phyloP scores from a whole-genome alignment of 768 basidiomycete species.

The Neoboletus magnificus region DNA sequence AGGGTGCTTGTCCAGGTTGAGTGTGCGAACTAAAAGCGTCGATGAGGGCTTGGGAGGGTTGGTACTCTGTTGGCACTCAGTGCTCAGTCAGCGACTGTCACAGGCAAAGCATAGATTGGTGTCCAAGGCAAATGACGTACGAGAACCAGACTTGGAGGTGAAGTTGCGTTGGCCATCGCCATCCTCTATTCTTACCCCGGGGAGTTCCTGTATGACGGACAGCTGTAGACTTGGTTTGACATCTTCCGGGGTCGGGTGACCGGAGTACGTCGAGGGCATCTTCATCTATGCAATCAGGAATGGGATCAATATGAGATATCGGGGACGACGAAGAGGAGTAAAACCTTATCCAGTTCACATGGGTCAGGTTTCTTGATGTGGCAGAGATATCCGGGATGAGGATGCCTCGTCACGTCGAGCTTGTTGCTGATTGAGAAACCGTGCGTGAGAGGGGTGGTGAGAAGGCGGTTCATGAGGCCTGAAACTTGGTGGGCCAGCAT shows the following conservation, averaged over 20 bases:
- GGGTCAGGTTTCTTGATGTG: conserved; percentile 29
- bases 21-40: conserved; percentile 8
- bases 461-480: conserved; percentile 25
- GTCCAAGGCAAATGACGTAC: background rate
- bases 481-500: conserved; percentile 17
- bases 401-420: background rate
- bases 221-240: background rate
- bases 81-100: background rate
- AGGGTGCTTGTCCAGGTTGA: background rate
- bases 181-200: conserved; percentile 6
- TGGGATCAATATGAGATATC: background rate
- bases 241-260: background rate
- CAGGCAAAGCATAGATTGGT: background rate
- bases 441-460: conserved; percentile 19
- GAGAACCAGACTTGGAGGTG: background rate
- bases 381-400: background rate
- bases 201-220: conserved; percentile 5
- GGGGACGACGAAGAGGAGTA: background rate
- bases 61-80: conserved; percentile 3
- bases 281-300: conserved; percentile 17
- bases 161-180: background rate
- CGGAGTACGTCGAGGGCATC: conserved; percentile 18
- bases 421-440: background rate
- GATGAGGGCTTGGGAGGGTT: conserved; percentile 13
- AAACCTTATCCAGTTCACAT: conserved; percentile 22